Conservation (phyloP, 208 protist genomes). For the Trypanosoma congolense region DNA sequence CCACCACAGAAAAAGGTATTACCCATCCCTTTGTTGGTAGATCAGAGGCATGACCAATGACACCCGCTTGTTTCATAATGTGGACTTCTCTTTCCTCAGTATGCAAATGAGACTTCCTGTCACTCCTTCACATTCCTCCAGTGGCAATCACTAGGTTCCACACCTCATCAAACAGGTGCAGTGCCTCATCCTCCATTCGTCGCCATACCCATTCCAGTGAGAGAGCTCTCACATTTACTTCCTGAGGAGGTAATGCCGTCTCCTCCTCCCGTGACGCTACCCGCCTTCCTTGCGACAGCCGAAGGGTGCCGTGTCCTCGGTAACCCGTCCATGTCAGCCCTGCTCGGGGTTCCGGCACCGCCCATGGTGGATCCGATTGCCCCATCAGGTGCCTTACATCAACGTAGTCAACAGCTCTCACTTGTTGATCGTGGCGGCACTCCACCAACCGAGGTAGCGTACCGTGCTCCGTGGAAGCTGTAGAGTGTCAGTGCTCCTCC, state of each 20-base stretch:
- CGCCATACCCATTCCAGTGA: neutral
- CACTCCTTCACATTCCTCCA: neutral
- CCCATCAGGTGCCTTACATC: neutral
- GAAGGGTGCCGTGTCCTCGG: constrained; percentile 1
- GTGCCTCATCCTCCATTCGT: constrained; percentile 1
- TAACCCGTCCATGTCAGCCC: neutral
- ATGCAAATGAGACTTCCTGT: neutral
- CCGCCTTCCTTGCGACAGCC: neutral
- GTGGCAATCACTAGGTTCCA: constrained; percentile 2
- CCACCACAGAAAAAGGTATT: too few relatives aligned
- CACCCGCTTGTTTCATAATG: too few relatives aligned
- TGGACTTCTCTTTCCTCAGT: too few relatives aligned
- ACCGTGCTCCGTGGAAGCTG: constrained; percentile 9
- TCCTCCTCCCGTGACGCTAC: neutral
- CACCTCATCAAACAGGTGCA: constrained; percentile 2
- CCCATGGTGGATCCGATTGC: neutral
- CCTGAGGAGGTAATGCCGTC: neutral
- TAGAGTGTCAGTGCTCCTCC: neutral
- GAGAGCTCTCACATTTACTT: constrained; percentile 4
- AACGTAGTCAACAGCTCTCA: neutral
- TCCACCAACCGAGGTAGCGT: constrained; percentile 3
- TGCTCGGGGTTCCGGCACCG: neutral
- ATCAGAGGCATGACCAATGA: too few relatives aligned
- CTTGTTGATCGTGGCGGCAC: constrained; percentile 9
- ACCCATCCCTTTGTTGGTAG: too few relatives aligned